Conservation (phyloP, 257 asterid genomes). For the Solanum okadae region DNA sequence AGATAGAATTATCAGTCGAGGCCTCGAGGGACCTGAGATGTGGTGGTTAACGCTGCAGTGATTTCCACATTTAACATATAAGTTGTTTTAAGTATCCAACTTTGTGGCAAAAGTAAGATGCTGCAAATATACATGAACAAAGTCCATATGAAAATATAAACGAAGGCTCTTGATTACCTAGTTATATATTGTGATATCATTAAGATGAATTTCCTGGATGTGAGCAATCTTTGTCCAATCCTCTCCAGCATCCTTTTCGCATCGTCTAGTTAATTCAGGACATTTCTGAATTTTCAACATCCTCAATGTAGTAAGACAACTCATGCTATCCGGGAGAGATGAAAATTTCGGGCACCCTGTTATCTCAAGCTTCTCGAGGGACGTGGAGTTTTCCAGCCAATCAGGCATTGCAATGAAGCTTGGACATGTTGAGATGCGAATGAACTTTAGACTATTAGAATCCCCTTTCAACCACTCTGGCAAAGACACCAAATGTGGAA, state of each 20-base stretch:
- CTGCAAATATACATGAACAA: background rate
- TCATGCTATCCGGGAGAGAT: background rate
- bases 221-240: constrained; percentile 9
- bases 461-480: background rate
- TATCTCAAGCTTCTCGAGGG: background rate
- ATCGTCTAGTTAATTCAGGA: background rate
- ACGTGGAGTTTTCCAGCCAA: background rate
- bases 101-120: background rate
- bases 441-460: background rate
- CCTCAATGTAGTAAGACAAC: background rate
- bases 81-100: background rate
- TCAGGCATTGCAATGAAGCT: background rate
- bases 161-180: background rate
- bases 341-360: background rate
- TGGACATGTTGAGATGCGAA: background rate
- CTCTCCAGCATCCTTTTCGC: background rate
- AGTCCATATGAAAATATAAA: background rate
- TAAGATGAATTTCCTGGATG: background rate
- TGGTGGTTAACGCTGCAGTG: background rate
- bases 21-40: background rate
- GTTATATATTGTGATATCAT: background rate
- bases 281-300: background rate
- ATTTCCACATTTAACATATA: background rate
- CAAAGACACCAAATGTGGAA: background rate
- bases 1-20: background rate